Evolutionary conservation across 2,329 filamentous ascomycete species (phyloP), one percentile per base, ranked within the genome.

Genomic region (Verticillium longisporum): DNA sequence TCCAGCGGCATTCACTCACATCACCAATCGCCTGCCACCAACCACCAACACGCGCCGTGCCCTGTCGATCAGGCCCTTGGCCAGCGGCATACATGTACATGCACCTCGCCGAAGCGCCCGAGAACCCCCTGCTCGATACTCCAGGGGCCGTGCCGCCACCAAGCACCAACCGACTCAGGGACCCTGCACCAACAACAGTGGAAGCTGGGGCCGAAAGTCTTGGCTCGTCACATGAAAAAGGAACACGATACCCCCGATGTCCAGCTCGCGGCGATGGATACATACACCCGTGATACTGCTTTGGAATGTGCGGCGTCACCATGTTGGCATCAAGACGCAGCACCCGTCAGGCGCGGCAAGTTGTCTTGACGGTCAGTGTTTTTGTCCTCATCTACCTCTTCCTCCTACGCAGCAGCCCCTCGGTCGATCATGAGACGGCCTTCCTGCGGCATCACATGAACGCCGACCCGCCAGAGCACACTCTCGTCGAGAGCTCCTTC

Each of bases 401-500:
- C 38, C 38, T 45, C 14, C 38, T 18, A n/a, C 38, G 38, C 38
- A 21, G 18, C 18, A n/a, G 15, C 38, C 7, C 38, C 13, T 45
- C 38, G 7, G 13, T 7, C 15, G 38, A 45, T 1, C 5, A 14
- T 1, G 38, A 45, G 18, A 6, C 38, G 5, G 38, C 9, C 38
- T n/a, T 45, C 38, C 38, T 45, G 14, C 7, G 13, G 15, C 38
- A 7, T 14, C 38, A 45, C 38, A 45, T 45, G 38, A 45, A 36
- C 34, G 34, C 34, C 34, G 34, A 36, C 45, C 18, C 9, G n/a
- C 45, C 18, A 10, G 11, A 7, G 11, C 45, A 21, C 45, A 50
- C 45, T 13, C 38, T 50, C 45, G 33, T 61, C 7, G 69, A 68
- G 5, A 69, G 71, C 62, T 75, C 70, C 68, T 77, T 77, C 65